Percentiles rank a stretch among this genome's conserved stretches.
Evolutionary conservation across 2,329 filamentous ascomycete genomes (phyloP).

Genomic region (Rutstroemia sp.): DNA sequence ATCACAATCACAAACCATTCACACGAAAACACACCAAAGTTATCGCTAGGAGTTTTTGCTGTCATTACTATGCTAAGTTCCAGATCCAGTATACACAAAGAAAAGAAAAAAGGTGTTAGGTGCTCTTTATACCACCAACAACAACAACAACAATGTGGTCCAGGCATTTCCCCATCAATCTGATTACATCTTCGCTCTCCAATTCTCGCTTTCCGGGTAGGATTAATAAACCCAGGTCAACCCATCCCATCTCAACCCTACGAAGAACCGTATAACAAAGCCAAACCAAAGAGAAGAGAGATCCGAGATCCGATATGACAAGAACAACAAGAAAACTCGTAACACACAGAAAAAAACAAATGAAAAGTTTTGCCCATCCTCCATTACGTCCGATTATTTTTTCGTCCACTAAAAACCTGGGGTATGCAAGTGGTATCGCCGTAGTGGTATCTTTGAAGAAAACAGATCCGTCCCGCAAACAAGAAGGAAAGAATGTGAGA

Average conservation of each 20-base stretch:
- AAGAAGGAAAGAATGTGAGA: not conserved
- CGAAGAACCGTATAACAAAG: not conserved
- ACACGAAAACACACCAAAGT: too few relatives aligned
- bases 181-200: too few relatives aligned
- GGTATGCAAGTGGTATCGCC: conserved; percentile 8
- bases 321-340: not conserved
- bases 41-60: too few relatives aligned
- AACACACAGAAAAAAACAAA: conserved; percentile 3
- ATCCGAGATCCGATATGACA: not conserved
- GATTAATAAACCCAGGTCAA: too few relatives aligned
- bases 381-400: not conserved
- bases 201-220: too few relatives aligned
- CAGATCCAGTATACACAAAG: too few relatives aligned
- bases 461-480: conserved; percentile 2
- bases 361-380: not conserved
- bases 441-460: conserved; percentile 12
- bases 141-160: too few relatives aligned
- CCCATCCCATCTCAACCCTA: not conserved
- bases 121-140: too few relatives aligned
- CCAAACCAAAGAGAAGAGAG: not conserved
- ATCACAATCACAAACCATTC: too few relatives aligned
- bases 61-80: too few relatives aligned
- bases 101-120: too few relatives aligned
- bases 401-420: not conserved
- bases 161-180: too few relatives aligned